phyloP scores from a whole-genome alignment of 1,284 basidiomycete species.

The Sanguinoderma infundibulare region DNA sequence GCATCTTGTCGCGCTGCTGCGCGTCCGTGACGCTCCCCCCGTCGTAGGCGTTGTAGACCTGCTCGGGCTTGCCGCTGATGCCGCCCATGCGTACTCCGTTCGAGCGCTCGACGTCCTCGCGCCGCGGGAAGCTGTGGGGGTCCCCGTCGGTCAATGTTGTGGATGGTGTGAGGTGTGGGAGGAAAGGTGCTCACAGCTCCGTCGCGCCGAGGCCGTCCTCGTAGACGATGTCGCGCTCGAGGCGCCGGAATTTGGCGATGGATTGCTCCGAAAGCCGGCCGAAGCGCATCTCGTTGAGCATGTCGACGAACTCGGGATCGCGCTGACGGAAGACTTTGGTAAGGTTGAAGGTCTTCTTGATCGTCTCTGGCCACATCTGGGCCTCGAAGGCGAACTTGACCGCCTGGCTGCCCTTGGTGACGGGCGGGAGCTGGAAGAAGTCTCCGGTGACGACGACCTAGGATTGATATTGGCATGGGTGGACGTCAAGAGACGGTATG shows the following conservation, averaged over 20 bases:
- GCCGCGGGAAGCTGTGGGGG: constrained; percentile 56
- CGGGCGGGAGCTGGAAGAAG: constrained; percentile 94
- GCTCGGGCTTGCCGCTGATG: constrained; percentile 36
- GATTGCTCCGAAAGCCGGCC: constrained; percentile 67
- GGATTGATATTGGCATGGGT: not conserved
- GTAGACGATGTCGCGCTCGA: constrained; percentile 65
- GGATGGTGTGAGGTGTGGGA: constrained; percentile 7
- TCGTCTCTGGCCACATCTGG: constrained; percentile 64
- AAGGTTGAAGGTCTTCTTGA: constrained; percentile 62
- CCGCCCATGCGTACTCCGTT: constrained; percentile 67
- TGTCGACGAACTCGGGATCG: constrained; percentile 82
- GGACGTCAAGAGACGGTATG: not conserved
- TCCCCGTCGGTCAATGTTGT: constrained; percentile 36
- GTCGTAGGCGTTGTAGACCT: constrained; percentile 48
- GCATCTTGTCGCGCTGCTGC: constrained; percentile 41
- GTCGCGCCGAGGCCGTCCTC: constrained; percentile 80
- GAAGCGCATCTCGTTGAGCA: constrained; percentile 93
- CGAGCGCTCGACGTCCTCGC: constrained; percentile 85
- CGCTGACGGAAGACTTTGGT: constrained; percentile 71
- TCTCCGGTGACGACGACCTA: constrained; percentile 88
- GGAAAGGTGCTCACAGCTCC: constrained; percentile 62
- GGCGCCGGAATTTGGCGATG: constrained; percentile 60
- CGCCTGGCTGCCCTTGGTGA: constrained; percentile 53
- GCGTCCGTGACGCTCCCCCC: constrained; percentile 50
- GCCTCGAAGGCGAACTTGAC: constrained; percentile 87